These are phyloP conservation scores for Backusella tarrabulga DNA, from an alignment of 192 early-diverging fungal genomes.

Conservation along the genomic window DNA sequence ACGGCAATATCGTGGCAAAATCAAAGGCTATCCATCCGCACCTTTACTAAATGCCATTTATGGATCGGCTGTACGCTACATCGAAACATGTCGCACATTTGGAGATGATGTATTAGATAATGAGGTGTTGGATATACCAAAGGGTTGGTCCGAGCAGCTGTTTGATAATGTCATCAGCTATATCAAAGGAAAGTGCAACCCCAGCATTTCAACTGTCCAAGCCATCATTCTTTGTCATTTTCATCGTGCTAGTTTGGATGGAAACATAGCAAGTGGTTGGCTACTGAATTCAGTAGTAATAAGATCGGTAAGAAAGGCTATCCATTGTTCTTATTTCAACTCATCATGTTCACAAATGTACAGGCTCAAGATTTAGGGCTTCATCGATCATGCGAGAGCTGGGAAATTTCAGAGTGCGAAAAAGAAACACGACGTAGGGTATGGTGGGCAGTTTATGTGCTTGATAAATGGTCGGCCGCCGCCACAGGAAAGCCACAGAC, in stretches of 20 bases:
- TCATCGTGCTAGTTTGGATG: constrained; percentile 25
- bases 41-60: constrained; percentile 29
- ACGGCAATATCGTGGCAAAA: constrained; percentile 29
- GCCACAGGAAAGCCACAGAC: constrained; percentile 56
- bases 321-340: too few species aligned
- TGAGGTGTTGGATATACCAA: constrained; percentile 14
- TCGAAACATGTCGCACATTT: constrained; percentile 22
- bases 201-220: constrained; percentile 21
- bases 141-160: constrained; percentile 24
- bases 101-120: constrained; percentile 9
- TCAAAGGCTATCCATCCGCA: constrained; percentile 22
- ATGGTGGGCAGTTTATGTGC: constrained; percentile 74
- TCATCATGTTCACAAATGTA: too few species aligned
- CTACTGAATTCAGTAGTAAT: constrained; percentile 19
- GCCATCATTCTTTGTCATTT: constrained; percentile 29
- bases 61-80: constrained; percentile 28
- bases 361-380: constrained; percentile 75
- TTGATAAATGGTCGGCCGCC: constrained; percentile 66
- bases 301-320: not conserved
- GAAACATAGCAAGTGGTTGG: constrained; percentile 21
- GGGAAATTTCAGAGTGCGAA: constrained; percentile 55
- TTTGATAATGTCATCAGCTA: constrained; percentile 26
- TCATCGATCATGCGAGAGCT: constrained; percentile 61
- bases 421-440: constrained; percentile 64
- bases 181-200: constrained; percentile 13